Percentiles rank a stretch among this genome's conserved stretches.
Conservation (phyloP, 2,329 filamentous ascomycete genomes). For the Neophaeococcomyces aloes region DNA sequence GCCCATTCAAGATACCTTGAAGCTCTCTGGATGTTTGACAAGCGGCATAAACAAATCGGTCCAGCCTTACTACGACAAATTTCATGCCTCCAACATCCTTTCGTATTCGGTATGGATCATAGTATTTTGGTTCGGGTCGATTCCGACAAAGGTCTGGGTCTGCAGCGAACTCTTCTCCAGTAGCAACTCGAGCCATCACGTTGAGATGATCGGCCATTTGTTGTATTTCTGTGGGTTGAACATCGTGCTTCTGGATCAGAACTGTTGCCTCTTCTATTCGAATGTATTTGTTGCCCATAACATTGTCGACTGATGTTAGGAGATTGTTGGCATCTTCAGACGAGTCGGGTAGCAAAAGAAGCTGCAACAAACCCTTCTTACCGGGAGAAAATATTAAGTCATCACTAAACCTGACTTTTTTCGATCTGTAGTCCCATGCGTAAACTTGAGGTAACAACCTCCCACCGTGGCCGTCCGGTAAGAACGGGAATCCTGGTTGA, state of each 20-base stretch:
- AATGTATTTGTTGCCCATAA: constrained; percentile 9
- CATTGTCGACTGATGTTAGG: constrained; percentile 6
- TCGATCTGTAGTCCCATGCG: constrained; percentile 17
- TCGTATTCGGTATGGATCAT: constrained; percentile 23
- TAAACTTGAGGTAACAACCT: constrained; percentile 29
- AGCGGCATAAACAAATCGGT: constrained; percentile 28
- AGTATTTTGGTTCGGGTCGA: constrained; percentile 24
- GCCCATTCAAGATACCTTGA: not conserved
- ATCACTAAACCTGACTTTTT: constrained; percentile 24
- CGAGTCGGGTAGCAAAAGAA: constrained; percentile 24
- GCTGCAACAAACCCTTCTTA: constrained; percentile 26
- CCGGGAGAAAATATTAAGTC: constrained; percentile 24
- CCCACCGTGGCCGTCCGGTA: constrained; percentile 25
- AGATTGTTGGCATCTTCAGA: constrained; percentile 8
- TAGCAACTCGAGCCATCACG: constrained; percentile 21
- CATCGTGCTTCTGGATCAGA: constrained; percentile 11
- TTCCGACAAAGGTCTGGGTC: constrained; percentile 22
- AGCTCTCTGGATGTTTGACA: constrained; percentile 11
- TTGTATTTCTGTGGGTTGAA: not conserved
- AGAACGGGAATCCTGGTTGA: constrained; percentile 25
- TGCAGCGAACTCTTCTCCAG: constrained; percentile 23
- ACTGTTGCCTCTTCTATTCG: constrained; percentile 12
- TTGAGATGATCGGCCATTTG: not conserved
- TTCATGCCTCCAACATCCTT: constrained; percentile 18
- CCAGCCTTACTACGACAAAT: constrained; percentile 26